These are phyloP conservation scores for Starmera caribaea DNA, from an alignment of 805 yeast genomes.

Conservation along the genomic window DNA sequence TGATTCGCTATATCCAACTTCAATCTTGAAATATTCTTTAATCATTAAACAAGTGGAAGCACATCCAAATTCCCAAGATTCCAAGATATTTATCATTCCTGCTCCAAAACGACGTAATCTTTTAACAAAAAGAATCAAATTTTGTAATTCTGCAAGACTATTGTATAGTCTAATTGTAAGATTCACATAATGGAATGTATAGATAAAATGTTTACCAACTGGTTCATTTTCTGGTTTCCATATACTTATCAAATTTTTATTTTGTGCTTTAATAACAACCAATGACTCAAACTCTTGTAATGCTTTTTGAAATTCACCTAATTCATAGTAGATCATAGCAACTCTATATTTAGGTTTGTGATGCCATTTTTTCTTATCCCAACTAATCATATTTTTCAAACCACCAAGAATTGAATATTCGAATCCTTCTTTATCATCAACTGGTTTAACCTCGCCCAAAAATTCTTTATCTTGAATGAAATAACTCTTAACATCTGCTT, in stretches of 20 bases:
- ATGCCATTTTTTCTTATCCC: slow-evolving; percentile 87
- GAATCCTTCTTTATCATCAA: slow-evolving; percentile 12
- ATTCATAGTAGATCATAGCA: slow-evolving; percentile 49
- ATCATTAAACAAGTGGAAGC: slow-evolving; percentile 40
- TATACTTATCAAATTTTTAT: slow-evolving; percentile 67
- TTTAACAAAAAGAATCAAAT: slow-evolving; percentile 51
- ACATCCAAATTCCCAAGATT: slow-evolving; percentile 60
- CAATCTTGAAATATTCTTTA: slow-evolving; percentile 33
- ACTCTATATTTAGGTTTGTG: slow-evolving; percentile 73
- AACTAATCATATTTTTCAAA: slow-evolving; percentile 34
- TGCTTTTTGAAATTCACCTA: slow-evolving; percentile 44
- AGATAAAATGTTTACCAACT: slow-evolving; percentile 87
- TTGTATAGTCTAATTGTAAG: slow-evolving; percentile 52
- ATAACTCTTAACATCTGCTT: slow-evolving; percentile 27
- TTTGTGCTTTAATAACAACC: slow-evolving; percentile 55
- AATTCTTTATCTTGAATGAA: slow-evolving; percentile 29
- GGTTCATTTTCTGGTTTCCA: slow-evolving; percentile 93
- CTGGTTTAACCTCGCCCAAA: slow-evolving; percentile 11
- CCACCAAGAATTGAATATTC: slow-evolving; percentile 34
- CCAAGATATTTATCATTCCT: slow-evolving; percentile 57
- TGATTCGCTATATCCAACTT: slow-evolving; percentile 39
- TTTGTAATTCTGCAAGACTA: slow-evolving; percentile 43
- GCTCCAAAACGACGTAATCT: slow-evolving; percentile 73
- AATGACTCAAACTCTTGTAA: slow-evolving; percentile 52
- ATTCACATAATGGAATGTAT: slow-evolving; percentile 57